These are phyloP conservation scores for Paracamarosporium sp. DNA, from an alignment of 2,329 filamentous ascomycete genomes.

Conservation along the genomic window DNA sequence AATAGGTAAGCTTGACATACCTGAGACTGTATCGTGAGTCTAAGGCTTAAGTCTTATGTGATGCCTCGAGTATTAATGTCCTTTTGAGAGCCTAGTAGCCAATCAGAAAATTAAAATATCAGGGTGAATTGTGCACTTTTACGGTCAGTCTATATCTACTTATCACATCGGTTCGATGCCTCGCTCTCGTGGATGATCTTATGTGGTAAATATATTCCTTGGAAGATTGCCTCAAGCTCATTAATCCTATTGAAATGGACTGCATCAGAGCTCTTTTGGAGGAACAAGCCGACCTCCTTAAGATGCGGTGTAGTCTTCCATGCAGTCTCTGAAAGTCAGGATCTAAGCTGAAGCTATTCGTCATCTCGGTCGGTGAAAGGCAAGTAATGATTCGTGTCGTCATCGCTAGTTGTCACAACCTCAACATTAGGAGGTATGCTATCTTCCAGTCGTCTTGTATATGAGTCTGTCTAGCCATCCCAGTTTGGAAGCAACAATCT, in stretches of 20 bases:
- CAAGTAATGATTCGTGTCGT: not conserved
- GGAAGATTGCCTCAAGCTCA: not conserved
- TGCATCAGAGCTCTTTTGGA: not conserved
- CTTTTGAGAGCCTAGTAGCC: not conserved
- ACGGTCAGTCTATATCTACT: not conserved
- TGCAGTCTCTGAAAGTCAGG: not conserved
- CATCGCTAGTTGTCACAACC: conserved; percentile 1
- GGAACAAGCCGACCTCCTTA: not conserved
- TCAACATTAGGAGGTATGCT: conserved; percentile 7
- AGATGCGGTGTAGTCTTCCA: not conserved
- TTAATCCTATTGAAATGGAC: not conserved
- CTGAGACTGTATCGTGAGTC: not conserved
- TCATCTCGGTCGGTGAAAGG: not conserved
- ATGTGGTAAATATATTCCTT: not conserved
- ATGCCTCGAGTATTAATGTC: not conserved
- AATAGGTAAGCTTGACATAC: not conserved
- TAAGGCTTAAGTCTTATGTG: not conserved
- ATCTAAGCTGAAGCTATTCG: not conserved
- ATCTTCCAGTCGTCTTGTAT: not conserved
- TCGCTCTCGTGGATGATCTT: not conserved
- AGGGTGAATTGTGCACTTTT: not conserved
- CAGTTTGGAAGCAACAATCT: not conserved
- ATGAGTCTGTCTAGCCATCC: not conserved
- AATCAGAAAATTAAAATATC: not conserved
- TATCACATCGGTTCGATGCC: not conserved